phyloP scores from a whole-genome alignment of 768 basidiomycete genomes.

The Artomyces pyxidatus region DNA sequence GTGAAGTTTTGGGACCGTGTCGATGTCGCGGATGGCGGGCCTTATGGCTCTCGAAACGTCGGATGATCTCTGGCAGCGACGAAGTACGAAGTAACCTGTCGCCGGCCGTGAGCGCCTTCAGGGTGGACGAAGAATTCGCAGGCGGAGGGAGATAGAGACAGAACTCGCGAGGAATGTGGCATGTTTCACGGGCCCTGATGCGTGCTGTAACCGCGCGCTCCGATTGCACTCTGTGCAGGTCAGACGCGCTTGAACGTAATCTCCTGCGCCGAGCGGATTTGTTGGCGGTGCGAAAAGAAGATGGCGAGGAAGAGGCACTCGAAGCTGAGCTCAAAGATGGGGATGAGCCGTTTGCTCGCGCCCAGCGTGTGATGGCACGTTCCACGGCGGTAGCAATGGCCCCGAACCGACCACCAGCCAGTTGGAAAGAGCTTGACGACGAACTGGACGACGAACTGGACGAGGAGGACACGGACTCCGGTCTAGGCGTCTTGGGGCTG shows the following conservation, averaged over 20 bases:
- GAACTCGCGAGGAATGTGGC: conserved; percentile 54
- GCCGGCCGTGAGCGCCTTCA: too few species aligned
- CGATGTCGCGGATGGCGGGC: not conserved
- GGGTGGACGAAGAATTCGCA: conserved; percentile 8
- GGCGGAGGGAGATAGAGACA: conserved; percentile 52
- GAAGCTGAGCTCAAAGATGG: conserved; percentile 34
- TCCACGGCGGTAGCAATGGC: conserved; percentile 52
- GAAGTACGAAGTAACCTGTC: not conserved
- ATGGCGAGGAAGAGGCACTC: conserved; percentile 31
- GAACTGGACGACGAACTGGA: conserved; percentile 28
- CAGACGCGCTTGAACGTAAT: conserved; percentile 40
- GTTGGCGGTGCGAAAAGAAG: conserved; percentile 33
- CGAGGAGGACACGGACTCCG: conserved; percentile 25
- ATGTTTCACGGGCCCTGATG: conserved; percentile 55
- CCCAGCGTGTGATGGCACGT: conserved; percentile 66
- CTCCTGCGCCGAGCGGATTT: conserved; percentile 31
- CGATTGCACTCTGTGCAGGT: conserved; percentile 41
- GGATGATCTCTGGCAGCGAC: not conserved
- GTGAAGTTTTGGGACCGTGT: not conserved
- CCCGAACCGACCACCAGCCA: conserved; percentile 25
- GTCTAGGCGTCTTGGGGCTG: conserved; percentile 22
- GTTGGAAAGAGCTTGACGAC: too few species aligned
- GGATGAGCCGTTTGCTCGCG: conserved; percentile 38
- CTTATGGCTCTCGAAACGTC: not conserved
- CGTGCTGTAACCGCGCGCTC: conserved; percentile 55